Evolutionary conservation across 352 stramenopile species (phyloP).

Genomic region (Phytopythium ostracodes): DNA sequence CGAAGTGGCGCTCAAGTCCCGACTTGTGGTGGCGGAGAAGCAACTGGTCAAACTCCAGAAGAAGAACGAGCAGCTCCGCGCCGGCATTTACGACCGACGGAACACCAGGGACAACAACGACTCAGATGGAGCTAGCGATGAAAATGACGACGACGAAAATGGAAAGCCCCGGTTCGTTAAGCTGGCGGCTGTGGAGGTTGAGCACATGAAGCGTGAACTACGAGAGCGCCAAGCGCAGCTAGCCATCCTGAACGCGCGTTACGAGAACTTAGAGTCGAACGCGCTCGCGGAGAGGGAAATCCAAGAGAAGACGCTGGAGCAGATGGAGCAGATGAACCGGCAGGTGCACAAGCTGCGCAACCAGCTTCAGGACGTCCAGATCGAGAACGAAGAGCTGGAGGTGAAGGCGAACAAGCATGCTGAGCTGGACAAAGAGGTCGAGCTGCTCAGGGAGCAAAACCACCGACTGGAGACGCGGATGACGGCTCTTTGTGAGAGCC

Average conservation of each 20-base stretch:
- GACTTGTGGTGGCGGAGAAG: conserved; percentile 65
- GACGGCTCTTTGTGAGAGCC: conserved; percentile 89
- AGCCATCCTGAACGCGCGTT: conserved; percentile 82
- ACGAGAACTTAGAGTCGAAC: conserved; percentile 87
- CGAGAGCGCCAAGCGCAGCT: conserved; percentile 79
- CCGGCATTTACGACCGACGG: conserved; percentile 8
- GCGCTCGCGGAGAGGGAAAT: conserved; percentile 78
- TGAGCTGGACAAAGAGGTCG: conserved; percentile 82
- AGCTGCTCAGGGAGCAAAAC: conserved; percentile 75
- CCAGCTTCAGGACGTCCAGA: conserved; percentile 68
- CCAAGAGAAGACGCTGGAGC: conserved; percentile 83
- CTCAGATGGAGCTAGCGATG: conserved; percentile 22
- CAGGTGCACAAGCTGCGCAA: conserved; percentile 87
- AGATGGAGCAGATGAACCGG: conserved; percentile 90
- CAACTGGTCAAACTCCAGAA: conserved; percentile 62
- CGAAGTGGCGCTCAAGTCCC: conserved; percentile 66
- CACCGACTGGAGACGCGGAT: conserved; percentile 87
- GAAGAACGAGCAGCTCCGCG: conserved; percentile 63
- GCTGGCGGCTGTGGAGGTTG: conserved; percentile 23
- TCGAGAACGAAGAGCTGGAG: conserved; percentile 82
- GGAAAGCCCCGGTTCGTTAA: conserved; percentile 10
- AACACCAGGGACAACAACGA: conserved; percentile 31
- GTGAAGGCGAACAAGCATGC: conserved; percentile 46
- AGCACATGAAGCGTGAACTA: conserved; percentile 72
- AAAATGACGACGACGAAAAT: conserved; percentile 12